Base-by-base conservation (phyloP, 2,329 filamentous ascomycete species). In the Pleomassaria siparia region DNA sequence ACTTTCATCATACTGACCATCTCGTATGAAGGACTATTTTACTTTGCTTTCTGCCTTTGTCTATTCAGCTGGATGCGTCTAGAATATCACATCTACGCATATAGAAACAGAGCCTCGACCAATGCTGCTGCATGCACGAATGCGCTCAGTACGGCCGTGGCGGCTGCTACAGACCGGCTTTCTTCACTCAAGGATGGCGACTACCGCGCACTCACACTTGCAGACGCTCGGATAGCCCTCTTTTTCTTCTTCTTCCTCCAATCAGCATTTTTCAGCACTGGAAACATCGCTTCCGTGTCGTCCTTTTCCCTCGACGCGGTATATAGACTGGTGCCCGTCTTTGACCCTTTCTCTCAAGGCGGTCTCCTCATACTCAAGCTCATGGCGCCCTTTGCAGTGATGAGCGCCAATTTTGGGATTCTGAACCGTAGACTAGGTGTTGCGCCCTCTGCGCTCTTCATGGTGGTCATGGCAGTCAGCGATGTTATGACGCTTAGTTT, bases 171-270 rank as follows among this genome's bases (percentile, higher is more conserved):
- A 30, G 53, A 58, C 21, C 56, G 63, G 20, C 64, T 65, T 8
- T 36, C 56, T 4, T 60, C 70, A 4, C 44, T 71, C 7, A 46
- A 65, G 35, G 56, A 67, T 44, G 47, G 67, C 58, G 47, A 72
- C 50, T 81, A 81, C 73, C 86, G 92, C 33, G 78, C 87, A 0
- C 79, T 97, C 40, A 84, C 80, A 1, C 78, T 97, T 5, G 81
- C 87, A n/a, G 94, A 99, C 67, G 84, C 87, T 3, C 88, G 95
- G 29, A 87, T 95, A 28, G 87, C 90, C 1, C 81, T 99, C 6
- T 97, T 97, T 77, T 96, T 97, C 79, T 87, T 99, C 71, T 91
- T 90, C 58, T 82, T 99, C 30, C 80, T 99, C 5, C 94, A 99
- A 72, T 92, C 91, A 2, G 94, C 88, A 43, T 99, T 99, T 73